These are phyloP conservation scores for Debaryomyces robertsiae DNA, from an alignment of 1,139 yeast species.

Conservation along the genomic window DNA sequence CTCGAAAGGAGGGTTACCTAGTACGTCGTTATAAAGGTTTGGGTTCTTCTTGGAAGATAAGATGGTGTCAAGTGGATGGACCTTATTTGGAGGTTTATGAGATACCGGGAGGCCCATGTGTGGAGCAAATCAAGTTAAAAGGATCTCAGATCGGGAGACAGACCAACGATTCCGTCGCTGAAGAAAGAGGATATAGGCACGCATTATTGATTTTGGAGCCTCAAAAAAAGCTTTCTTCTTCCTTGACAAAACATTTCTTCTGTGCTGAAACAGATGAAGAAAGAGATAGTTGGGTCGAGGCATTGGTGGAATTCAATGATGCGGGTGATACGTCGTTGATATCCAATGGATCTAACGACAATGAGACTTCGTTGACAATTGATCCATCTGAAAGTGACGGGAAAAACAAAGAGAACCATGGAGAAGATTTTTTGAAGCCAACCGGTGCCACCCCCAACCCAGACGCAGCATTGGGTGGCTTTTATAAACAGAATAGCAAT, in stretches of 20 bases:
- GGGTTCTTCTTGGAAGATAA: slow-evolving; percentile 68
- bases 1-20: slow-evolving; percentile 68
- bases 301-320: slow-evolving; percentile 50
- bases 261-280: slow-evolving; percentile 85
- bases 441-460: background rate
- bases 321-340: slow-evolving; percentile 15
- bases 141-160: slow-evolving; percentile 70
- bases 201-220: slow-evolving; percentile 75
- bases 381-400: slow-evolving; percentile 8
- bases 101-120: slow-evolving; percentile 54
- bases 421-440: background rate
- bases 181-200: slow-evolving; percentile 73
- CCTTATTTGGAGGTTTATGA: slow-evolving; percentile 64
- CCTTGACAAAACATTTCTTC: slow-evolving; percentile 62
- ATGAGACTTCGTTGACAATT: slow-evolving; percentile 4
- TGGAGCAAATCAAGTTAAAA: slow-evolving; percentile 60
- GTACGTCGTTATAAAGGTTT: slow-evolving; percentile 58
- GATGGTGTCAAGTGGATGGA: slow-evolving; percentile 75
- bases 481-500: slow-evolving; percentile 2
- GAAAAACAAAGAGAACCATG: slow-evolving; percentile 1
- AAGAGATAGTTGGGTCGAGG: slow-evolving; percentile 76
- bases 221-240: slow-evolving; percentile 53
- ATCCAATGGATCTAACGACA: slow-evolving; percentile 15
- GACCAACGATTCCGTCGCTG: slow-evolving; percentile 59
- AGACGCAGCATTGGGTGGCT: slow-evolving; percentile 3